Evolutionary conservation across 2,329 filamentous ascomycete species (phyloP), one percentile per base, ranked within the genome.

Genomic region (Diaporthe eres): DNA sequence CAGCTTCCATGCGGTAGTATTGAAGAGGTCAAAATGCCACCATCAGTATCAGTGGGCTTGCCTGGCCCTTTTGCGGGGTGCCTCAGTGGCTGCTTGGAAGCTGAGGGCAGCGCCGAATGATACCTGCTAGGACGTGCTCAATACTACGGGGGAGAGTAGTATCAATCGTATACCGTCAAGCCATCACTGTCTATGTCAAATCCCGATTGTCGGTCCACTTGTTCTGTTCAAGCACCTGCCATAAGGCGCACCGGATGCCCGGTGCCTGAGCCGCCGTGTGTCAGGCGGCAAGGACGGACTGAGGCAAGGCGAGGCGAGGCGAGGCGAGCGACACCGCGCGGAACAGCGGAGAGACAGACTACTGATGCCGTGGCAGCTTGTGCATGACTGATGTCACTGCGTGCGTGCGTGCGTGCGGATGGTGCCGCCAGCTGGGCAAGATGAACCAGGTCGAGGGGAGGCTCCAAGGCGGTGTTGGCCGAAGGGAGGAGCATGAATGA

Each of bases 321-420:
- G 47, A 67, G 63, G 28, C 22, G 15, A 53, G 65, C 49, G 65
- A 55, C 49, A 42, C n/a, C 9, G 49, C 65, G 19, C 65, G 65
- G 55, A 70, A 70, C 65, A 70, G 65, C 65, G 65, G 65, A 68
- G 47, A 68, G 31, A 68, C 65, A 68, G 22, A 28, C 22, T 68
- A n/a, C 28, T 37, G 44, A 15, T 51, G 44, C 31, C 17, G 22
- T 19, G 15, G 28, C 22, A 25, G 44, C 13, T 37, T 3, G 44
- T 68, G 65, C 65, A 68, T 68, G 17, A 31, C 31, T 68, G 63
- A 51, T 51, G 63, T 67, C 61, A 67, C 42, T 34, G 17, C 17
- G 60, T 28, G 39, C 6, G 39, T 44, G 39, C 31, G 31, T 31
- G 31, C 6, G 22, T 39, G 47, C 65, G 65, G 65, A 39, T 28